These are phyloP conservation scores for Barnettozyma vustinii DNA, from an alignment of 805 yeast genomes.

Conservation along the genomic window DNA sequence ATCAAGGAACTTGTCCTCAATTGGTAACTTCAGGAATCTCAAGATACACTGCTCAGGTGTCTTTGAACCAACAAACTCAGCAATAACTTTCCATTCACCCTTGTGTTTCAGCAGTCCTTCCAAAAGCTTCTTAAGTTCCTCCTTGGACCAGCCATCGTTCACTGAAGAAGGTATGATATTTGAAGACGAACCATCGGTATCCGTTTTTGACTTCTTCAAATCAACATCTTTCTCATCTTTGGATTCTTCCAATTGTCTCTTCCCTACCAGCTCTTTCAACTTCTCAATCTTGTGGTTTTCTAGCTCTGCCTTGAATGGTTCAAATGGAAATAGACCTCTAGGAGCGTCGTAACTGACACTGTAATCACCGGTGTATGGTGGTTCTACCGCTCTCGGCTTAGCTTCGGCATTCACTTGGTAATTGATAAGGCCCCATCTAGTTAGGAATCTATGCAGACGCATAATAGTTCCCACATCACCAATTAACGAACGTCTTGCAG, in stretches of 20 bases:
- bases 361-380: constrained; percentile 74
- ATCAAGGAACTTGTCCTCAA: constrained; percentile 67
- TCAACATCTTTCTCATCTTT: constrained; percentile 9
- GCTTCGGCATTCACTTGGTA: constrained; percentile 83
- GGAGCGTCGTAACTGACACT: constrained; percentile 82
- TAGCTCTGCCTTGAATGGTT: constrained; percentile 65
- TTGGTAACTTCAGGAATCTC: constrained; percentile 73
- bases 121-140: constrained; percentile 54
- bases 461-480: constrained; percentile 89
- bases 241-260: constrained; percentile 14
- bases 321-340: constrained; percentile 87
- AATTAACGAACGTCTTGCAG: constrained; percentile 82
- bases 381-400: constrained; percentile 62
- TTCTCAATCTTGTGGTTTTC: constrained; percentile 37
- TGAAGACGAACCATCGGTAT: constrained; percentile 6
- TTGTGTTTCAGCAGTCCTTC: constrained; percentile 57
- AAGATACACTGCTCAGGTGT: constrained; percentile 76
- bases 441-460: constrained; percentile 77
- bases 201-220: background rate
- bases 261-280: constrained; percentile 32
- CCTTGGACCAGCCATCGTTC: constrained; percentile 59
- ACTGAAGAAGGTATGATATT: constrained; percentile 16
- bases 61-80: constrained; percentile 60
- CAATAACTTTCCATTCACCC: constrained; percentile 76
- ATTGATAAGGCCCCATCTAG: constrained; percentile 90